Evolutionary conservation across 805 yeast genomes (phyloP).

Genomic region (Scheffersomyces spartinae): DNA sequence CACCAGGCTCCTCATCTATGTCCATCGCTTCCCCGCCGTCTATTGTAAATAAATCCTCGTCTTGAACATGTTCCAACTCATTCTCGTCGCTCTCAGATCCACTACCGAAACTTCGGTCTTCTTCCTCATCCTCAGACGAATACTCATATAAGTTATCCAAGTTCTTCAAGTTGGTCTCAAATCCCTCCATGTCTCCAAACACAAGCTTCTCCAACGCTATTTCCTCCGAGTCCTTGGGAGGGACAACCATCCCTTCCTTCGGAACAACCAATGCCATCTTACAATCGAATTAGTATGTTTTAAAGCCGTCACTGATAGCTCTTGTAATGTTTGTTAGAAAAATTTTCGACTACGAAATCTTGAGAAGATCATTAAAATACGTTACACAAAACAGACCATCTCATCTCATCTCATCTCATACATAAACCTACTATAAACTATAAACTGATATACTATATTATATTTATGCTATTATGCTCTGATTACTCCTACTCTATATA

Average conservation of each 20-base stretch:
- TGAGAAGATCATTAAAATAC: too few species aligned
- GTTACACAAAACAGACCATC: too few species aligned
- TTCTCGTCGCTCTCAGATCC: constrained; percentile 7
- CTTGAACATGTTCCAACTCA: constrained; percentile 17
- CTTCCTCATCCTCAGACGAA: constrained; percentile 28
- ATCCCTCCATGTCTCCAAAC: constrained; percentile 78
- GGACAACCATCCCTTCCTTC: constrained; percentile 17
- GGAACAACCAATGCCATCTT: too few species aligned
- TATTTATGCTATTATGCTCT: too few species aligned
- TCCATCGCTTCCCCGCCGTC: constrained; percentile 24
- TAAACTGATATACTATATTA: too few species aligned
- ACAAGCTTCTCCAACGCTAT: constrained; percentile 67
- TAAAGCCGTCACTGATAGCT: too few species aligned
- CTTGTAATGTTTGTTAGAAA: too few species aligned
- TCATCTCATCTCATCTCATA: too few species aligned
- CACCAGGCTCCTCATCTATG: constrained; percentile 11
- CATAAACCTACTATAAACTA: too few species aligned
- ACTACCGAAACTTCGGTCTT: constrained; percentile 3
- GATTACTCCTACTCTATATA: too few species aligned
- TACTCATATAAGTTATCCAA: constrained; percentile 45
- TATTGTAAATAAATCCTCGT: constrained; percentile 3
- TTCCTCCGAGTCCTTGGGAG: constrained; percentile 83
- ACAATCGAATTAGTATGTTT: too few species aligned
- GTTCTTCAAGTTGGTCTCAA: constrained; percentile 50
- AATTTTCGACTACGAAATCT: too few species aligned